Conservation (phyloP, 2,329 filamentous ascomycete genomes). For the Aspergillus thermomutatus region DNA sequence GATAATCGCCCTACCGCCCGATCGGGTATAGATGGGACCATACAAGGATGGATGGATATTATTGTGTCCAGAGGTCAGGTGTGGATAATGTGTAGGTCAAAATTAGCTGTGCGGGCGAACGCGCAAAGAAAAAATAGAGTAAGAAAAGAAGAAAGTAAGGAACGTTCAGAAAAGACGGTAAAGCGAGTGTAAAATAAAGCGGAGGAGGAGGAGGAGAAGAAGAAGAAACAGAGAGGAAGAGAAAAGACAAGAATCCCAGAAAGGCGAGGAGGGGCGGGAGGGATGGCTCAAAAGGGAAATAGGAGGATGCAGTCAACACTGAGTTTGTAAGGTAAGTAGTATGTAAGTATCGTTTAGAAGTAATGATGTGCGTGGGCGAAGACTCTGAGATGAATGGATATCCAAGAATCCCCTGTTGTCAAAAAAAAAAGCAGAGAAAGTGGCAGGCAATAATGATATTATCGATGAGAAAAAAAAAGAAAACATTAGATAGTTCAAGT, state of each 20-base stretch:
- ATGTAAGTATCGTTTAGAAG: neutral
- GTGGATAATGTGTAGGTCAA: slow-evolving; percentile 11
- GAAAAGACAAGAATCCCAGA: slow-evolving; percentile 12
- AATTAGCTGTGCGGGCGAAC: slow-evolving; percentile 35
- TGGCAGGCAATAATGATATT: neutral
- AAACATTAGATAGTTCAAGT: neutral
- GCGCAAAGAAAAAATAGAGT: slow-evolving; percentile 23
- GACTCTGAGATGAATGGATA: neutral
- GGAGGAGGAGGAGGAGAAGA: slow-evolving; percentile 13
- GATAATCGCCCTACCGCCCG: slow-evolving; percentile 4
- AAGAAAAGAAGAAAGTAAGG: slow-evolving; percentile 24
- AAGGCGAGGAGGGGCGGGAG: slow-evolving; percentile 21
- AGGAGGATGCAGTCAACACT: slow-evolving; percentile 2
- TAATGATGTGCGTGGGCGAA: slow-evolving; percentile 1
- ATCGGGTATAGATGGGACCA: slow-evolving; percentile 4
- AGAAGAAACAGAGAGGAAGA: slow-evolving; percentile 12
- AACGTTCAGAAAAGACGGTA: slow-evolving; percentile 19
- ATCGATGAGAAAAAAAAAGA: neutral
- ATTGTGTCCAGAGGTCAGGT: slow-evolving; percentile 8
- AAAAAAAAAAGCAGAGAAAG: neutral
- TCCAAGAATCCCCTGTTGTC: neutral
- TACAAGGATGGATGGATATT: slow-evolving; percentile 7
- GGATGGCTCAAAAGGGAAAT: slow-evolving; percentile 18
- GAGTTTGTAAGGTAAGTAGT: neutral
- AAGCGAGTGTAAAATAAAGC: slow-evolving; percentile 9